These are phyloP conservation scores for Scheffersomyces lignosus DNA, from an alignment of 805 yeast genomes.

Conservation along the genomic window DNA sequence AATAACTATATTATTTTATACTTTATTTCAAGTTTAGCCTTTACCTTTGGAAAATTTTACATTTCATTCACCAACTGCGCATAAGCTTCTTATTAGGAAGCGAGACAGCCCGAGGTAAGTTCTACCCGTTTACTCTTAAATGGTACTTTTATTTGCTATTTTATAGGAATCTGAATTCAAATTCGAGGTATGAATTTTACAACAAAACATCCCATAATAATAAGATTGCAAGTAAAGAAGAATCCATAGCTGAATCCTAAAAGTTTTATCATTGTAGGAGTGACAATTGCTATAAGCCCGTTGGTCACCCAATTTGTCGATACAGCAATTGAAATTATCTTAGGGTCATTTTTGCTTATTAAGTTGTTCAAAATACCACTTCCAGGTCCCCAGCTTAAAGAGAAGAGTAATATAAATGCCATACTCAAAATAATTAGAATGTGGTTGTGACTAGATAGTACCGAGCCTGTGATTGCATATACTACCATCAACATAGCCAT, in stretches of 20 bases:
- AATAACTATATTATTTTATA: too few species aligned
- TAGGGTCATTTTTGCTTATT: constrained; percentile 20
- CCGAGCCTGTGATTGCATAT: constrained; percentile 13
- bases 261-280: constrained; percentile 19
- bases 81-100: too few species aligned
- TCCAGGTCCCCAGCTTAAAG: constrained; percentile 35
- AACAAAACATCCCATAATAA: constrained; percentile 16
- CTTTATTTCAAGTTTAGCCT: too few species aligned
- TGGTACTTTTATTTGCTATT: too few species aligned
- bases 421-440: constrained; percentile 13
- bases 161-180: too few species aligned
- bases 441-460: constrained; percentile 5
- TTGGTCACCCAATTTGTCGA: constrained; percentile 23
- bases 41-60: too few species aligned
- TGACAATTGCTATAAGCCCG: constrained; percentile 18
- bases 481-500: constrained; percentile 16
- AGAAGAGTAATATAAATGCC: constrained; percentile 19
- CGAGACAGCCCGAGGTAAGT: too few species aligned
- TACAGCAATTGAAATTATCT: constrained; percentile 17
- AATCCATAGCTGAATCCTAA: constrained; percentile 20
- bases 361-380: constrained; percentile 23
- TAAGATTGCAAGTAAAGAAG: constrained; percentile 15
- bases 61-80: too few species aligned
- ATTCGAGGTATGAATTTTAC: neutral
- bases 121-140: too few species aligned